phyloP scores from a whole-genome alignment of 2,329 filamentous ascomycete genomes.

The Talaromyces sp. region DNA sequence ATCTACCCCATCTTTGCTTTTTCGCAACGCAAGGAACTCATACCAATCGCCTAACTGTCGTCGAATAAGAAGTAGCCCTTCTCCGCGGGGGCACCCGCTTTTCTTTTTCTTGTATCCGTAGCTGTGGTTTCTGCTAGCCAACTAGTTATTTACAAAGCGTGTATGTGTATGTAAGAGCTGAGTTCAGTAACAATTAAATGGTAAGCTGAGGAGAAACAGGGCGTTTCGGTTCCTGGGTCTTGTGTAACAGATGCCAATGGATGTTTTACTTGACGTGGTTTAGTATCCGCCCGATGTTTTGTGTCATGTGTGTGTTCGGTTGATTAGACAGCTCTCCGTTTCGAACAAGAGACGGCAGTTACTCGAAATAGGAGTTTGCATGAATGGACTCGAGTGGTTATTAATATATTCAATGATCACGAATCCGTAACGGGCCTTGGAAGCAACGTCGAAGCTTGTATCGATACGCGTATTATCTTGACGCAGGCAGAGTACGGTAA shows the following conservation, averaged over 20 bases:
- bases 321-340: not conserved
- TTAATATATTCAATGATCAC: not conserved
- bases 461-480: not conserved
- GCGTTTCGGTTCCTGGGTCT: not conserved
- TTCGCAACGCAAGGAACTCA: conserved; percentile 14
- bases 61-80: not conserved
- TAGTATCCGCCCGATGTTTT: conserved; percentile 1
- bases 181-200: too few relatives aligned
- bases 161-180: not conserved
- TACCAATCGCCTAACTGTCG: not conserved
- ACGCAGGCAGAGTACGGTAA: not conserved
- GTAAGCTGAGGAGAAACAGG: conserved; percentile 6
- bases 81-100: not conserved
- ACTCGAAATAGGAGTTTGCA: not conserved
- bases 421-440: not conserved
- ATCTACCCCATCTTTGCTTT: conserved; percentile 1
- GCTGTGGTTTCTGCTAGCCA: not conserved
- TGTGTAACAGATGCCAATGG: not conserved
- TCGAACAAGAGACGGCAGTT: not conserved
- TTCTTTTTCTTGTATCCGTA: not conserved
- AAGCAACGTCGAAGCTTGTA: not conserved
- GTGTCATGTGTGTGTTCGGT: not conserved
- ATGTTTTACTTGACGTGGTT: conserved; percentile 8
- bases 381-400: not conserved
- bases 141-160: not conserved